These are phyloP conservation scores for Candida corydali DNA, from an alignment of 805 yeast genomes.

Conservation along the genomic window DNA sequence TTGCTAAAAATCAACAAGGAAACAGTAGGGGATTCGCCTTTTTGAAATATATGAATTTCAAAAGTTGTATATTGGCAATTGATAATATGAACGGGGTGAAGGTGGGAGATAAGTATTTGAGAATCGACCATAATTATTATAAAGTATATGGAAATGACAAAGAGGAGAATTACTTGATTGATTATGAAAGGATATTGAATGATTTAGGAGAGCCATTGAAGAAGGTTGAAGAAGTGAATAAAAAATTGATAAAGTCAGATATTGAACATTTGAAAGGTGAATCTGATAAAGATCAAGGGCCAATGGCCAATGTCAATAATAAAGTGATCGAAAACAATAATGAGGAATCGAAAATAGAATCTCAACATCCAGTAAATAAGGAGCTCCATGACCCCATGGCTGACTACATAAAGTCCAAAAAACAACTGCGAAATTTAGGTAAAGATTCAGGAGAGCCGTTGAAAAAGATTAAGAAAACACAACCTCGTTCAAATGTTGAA, in stretches of 20 bases:
- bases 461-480: slow-evolving; percentile 1
- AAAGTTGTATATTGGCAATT: slow-evolving; percentile 78
- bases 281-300: slow-evolving; percentile 31
- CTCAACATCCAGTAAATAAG: too few relatives aligned
- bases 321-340: background rate
- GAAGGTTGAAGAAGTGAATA: slow-evolving; percentile 4
- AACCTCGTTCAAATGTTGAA: slow-evolving; percentile 2
- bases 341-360: too few relatives aligned
- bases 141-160: slow-evolving; percentile 49
- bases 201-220: slow-evolving; percentile 9
- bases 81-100: slow-evolving; percentile 78
- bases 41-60: slow-evolving; percentile 76
- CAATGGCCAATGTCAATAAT: slow-evolving; percentile 20
- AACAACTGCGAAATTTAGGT: too few relatives aligned
- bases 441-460: too few relatives aligned
- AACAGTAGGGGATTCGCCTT: slow-evolving; percentile 61
- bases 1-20: slow-evolving; percentile 56
- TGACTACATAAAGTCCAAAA: too few relatives aligned
- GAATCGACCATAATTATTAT: slow-evolving; percentile 72
- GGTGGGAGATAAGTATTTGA: slow-evolving; percentile 45
- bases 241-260: slow-evolving; percentile 1
- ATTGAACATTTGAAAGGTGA: slow-evolving; percentile 5
- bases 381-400: too few relatives aligned
- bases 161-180: slow-evolving; percentile 39
- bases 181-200: slow-evolving; percentile 17